Base-by-base conservation (phyloP, 345 rosid genomes). In the Ricinus communis region DNA sequence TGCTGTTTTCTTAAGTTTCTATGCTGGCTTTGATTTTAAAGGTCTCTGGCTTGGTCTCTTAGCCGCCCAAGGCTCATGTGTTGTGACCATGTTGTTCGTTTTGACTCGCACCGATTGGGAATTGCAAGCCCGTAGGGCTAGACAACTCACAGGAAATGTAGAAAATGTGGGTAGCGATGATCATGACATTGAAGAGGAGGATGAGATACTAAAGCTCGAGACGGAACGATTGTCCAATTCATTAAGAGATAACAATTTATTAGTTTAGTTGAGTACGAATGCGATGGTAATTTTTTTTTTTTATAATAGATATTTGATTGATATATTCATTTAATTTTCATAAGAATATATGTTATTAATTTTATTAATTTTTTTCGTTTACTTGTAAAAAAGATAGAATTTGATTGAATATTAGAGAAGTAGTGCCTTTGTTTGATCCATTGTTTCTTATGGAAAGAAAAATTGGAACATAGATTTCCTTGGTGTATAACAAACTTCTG, bases 21-120 rank as follows among this genome's bases (percentile, higher is more conserved):
- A 63, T 43, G 57, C 19, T 66, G 79, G 79, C 14, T 76, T 38
- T n/a, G 79, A 76, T 51, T 76, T 76, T 9, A 58, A 65, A 56
- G 79, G 79, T 51, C 71, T 76, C 0, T 76, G 79, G 79, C 50
- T 76, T 1, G 79, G 79, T 40, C 67, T 76, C 14, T 31, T 71
- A 33, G 75, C 75, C 8, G 75, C 79, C 2, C 79, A 76, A 12
- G 79, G 75, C 21, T 71, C 79, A 15, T 76, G 79, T 19, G 67
- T 71, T 9, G 49, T 71, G 62, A 58, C 79, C 22, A 76, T 76
- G 79, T 12, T 59, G 62, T 1, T 58, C 10, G 56, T 66, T 50
- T 58, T 71, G 63, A 11, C 46, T 9, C 25, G 75, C 27, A 76
- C 75, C 5, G 47, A 76, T 51, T 76, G 79, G 79, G 79, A 70